A percentile compares a stretch with the other conserved stretches of the same genome.
phyloP scores from a whole-genome alignment of 1,284 basidiomycete genomes.

The Ustilago shanxiensis region DNA sequence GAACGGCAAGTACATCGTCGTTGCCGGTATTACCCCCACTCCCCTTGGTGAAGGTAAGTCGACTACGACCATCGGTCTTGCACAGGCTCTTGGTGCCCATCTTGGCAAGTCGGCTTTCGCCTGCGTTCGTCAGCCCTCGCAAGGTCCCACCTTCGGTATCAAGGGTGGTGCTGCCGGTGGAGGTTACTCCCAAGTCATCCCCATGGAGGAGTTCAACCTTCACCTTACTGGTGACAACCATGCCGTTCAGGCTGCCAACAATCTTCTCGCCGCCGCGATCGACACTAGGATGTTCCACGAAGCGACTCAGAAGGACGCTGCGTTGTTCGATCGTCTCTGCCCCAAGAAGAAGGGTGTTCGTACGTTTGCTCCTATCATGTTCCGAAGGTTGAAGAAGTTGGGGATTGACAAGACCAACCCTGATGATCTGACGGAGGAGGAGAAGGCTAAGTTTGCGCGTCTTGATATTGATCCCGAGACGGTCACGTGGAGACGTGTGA shows the following conservation, averaged over 20 bases:
- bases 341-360: slow-evolving; percentile 94
- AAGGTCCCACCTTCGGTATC: slow-evolving; percentile 99
- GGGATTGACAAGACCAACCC: slow-evolving; percentile 96
- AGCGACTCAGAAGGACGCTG: slow-evolving; percentile 93
- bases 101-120: slow-evolving; percentile 93
- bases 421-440: slow-evolving; percentile 90
- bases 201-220: slow-evolving; percentile 98
- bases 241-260: slow-evolving; percentile 97
- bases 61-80: slow-evolving; percentile 96
- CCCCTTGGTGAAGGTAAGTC: slow-evolving; percentile 99
- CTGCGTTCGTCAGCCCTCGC: slow-evolving; percentile 98
- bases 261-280: slow-evolving; percentile 93
- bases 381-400: slow-evolving; percentile 93
- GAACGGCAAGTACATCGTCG: slow-evolving; percentile 96
- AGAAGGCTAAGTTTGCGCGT: slow-evolving; percentile 88
- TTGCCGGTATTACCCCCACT: slow-evolving; percentile 97
- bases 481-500: slow-evolving; percentile 96
- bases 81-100: slow-evolving; percentile 95
- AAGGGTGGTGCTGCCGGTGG: slow-evolving; percentile 99
- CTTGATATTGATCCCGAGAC: slow-evolving; percentile 91
- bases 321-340: slow-evolving; percentile 90
- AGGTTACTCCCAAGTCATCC: slow-evolving; percentile 98
- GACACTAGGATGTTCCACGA: slow-evolving; percentile 99
- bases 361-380: slow-evolving; percentile 94
- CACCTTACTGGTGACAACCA: slow-evolving; percentile 99